Percentiles rank a stretch among this genome's conserved stretches.
Evolutionary conservation across 352 stramenopile species (phyloP).

Genomic region (Phytophthora meadii): DNA sequence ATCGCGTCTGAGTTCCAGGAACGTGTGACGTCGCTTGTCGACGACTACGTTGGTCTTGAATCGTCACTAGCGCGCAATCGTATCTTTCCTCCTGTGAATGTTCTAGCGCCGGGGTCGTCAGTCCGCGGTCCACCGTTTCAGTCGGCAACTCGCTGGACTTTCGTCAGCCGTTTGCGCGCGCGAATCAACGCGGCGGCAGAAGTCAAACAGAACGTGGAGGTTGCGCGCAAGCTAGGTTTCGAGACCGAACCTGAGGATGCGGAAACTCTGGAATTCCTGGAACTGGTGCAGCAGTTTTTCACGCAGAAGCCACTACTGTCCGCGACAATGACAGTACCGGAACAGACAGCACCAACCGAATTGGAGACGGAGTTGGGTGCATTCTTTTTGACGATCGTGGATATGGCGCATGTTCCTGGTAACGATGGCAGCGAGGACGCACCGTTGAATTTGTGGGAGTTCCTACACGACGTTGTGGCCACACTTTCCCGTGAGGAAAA

Average conservation of each 20-base stretch:
- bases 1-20: conserved; percentile 70
- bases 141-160: conserved; percentile 73
- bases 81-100: conserved; percentile 78
- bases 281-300: conserved; percentile 83
- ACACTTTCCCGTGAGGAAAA: conserved; percentile 43
- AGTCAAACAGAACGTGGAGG: conserved; percentile 66
- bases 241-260: conserved; percentile 78
- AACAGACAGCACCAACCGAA: conserved; percentile 28
- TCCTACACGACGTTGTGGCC: conserved; percentile 45
- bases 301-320: conserved; percentile 44
- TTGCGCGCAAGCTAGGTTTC: conserved; percentile 69
- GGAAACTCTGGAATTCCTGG: conserved; percentile 72
- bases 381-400: conserved; percentile 65
- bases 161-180: conserved; percentile 63
- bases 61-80: conserved; percentile 49
- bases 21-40: conserved; percentile 71
- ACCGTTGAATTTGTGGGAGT: conserved; percentile 56
- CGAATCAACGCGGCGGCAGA: conserved; percentile 69
- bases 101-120: conserved; percentile 64
- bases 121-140: conserved; percentile 81
- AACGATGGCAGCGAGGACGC: conserved; percentile 23
- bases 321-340: conserved; percentile 6
- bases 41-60: conserved; percentile 71
- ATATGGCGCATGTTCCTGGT: conserved; percentile 49
- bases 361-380: conserved; percentile 61